Base-by-base conservation (phyloP, 2,329 filamentous ascomycete genomes). In the Diaporthe vexans region DNA sequence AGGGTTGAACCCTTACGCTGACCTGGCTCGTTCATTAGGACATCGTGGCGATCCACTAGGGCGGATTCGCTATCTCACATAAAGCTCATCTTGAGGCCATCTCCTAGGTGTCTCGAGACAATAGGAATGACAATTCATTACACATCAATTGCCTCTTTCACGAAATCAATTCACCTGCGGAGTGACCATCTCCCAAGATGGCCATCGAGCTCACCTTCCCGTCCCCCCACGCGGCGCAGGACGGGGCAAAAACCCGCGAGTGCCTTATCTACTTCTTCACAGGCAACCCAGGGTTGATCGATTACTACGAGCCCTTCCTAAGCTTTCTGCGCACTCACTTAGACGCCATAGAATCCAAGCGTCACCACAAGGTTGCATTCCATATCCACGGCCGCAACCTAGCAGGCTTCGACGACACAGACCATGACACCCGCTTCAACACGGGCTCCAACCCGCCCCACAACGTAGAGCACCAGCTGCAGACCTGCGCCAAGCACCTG, bases 201-300 rank as follows among this genome's bases (percentile, higher is more conserved):
- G 52, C 70, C n/a, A 56, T 33, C 37, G 74, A 75, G 51, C 43
- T 74, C 26, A 43, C 52, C 7, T 59, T 72, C 17, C 74, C 72
- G 5, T 75, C 74, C 1, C 72, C 74, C 19, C 24, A 75, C 56
- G 24, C 56, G 24, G 59, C 48, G 79, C 69, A 63, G 33, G 40
- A 61, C 35, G 52, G 46, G 54, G 52, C 74, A 46, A 48, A 67
- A 1, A 52, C 74, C 29, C 75, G 84, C 83, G 73, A 76, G 29
- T 75, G 68, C 75, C 88, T 95, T 67, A 84, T 95, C 77, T 95
- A 91, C 84, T 93, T 94, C 82, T 87, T 96, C 54, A 90, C 92
- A 37, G 94, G 94, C 26, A 96, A 96, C 77, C 94, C 94, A 7
- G 94, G 94, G 7, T 86, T 95, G 24, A 89, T 95, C 68, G 89